A percentile compares a stretch with the other conserved stretches of the same genome.
These are phyloP conservation scores for Zygosaccharomyces kombuchaensis DNA, from an alignment of 805 yeast species.

Conservation along the genomic window DNA sequence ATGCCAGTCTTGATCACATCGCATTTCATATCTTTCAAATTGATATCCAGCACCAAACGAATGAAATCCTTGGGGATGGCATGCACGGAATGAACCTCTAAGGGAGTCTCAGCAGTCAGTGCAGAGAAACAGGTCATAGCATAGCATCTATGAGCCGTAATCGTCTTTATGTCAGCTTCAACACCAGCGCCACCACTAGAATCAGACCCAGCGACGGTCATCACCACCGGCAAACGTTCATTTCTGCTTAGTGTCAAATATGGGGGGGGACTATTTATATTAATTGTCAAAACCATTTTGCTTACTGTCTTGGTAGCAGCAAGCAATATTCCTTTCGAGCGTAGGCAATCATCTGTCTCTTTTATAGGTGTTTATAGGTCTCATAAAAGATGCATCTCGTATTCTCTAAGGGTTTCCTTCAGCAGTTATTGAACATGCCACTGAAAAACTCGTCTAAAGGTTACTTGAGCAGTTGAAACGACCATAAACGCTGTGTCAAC, in stretches of 20 bases:
- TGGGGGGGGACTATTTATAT: slow-evolving; percentile 32
- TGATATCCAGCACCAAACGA: slow-evolving; percentile 45
- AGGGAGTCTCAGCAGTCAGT: slow-evolving; percentile 70
- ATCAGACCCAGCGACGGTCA: slow-evolving; percentile 70
- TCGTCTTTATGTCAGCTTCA: slow-evolving; percentile 82
- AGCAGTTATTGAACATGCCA: neutral
- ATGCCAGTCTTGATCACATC: slow-evolving; percentile 78
- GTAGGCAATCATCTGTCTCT: neutral
- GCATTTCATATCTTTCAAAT: slow-evolving; percentile 56
- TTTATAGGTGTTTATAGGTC: neutral
- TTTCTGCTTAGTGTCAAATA: slow-evolving; percentile 22
- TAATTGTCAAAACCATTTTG: slow-evolving; percentile 16
- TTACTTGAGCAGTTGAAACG: neutral
- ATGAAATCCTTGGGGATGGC: slow-evolving; percentile 44
- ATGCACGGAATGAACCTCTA: slow-evolving; percentile 39
- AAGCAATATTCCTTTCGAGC: too few relatives aligned
- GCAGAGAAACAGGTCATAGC: slow-evolving; percentile 77
- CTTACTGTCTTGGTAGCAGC: neutral
- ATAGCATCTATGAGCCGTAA: slow-evolving; percentile 68
- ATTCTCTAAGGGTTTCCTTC: slow-evolving; percentile 10
- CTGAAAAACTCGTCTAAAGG: neutral
- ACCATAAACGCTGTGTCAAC: neutral
- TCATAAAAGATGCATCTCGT: neutral
- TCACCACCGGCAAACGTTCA: slow-evolving; percentile 38
- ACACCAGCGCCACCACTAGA: slow-evolving; percentile 90